Base-by-base conservation (phyloP, 78 protist genomes). In the Creolimax fragrantissima region DNA sequence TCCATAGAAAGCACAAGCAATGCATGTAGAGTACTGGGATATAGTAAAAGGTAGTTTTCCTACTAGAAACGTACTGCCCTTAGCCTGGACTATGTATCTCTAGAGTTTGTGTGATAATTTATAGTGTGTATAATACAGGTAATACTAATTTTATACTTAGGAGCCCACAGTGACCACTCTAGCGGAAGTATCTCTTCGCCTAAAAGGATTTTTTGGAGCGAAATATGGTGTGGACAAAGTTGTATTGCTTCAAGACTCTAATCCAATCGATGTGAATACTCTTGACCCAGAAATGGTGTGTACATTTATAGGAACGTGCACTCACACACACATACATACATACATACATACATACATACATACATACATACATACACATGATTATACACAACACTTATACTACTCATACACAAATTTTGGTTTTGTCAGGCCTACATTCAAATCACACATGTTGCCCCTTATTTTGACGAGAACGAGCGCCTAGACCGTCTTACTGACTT, bases 361-460 rank as follows among this genome's bases (percentile, higher is more conserved):
- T n/a, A n/a, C n/a, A n/a, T n/a, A n/a, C n/a, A n/a, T n/a, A n/a
- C n/a, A n/a, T n/a, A n/a, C n/a, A n/a, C n/a, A n/a, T n/a, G n/a
- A n/a, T n/a, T n/a, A n/a, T n/a, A n/a, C n/a, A n/a, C n/a, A n/a
- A n/a, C n/a, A n/a, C n/a, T n/a, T n/a, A n/a, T n/a, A n/a, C n/a
- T n/a, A n/a, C n/a, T n/a, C n/a, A n/a, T n/a, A n/a, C n/a, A n/a
- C n/a, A n/a, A n/a, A n/a, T n/a, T n/a, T n/a, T n/a, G n/a, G n/a
- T n/a, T n/a, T n/a, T n/a, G n/a, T n/a, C 89, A 84, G 90, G 89
- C 90, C 6, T 91, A 91, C 39, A 4, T 44, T 35, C 93, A 91
- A 84, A 5, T 91, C 43, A 91, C 93, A 36, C 35, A 7, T 67
- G 93, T 91, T 41, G 90, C 45, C 88, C 93, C 93, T 32, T 91